These are phyloP conservation scores for Sporothrix brasiliensis DNA, from an alignment of 2,329 filamentous ascomycete species.

Conservation along the genomic window DNA sequence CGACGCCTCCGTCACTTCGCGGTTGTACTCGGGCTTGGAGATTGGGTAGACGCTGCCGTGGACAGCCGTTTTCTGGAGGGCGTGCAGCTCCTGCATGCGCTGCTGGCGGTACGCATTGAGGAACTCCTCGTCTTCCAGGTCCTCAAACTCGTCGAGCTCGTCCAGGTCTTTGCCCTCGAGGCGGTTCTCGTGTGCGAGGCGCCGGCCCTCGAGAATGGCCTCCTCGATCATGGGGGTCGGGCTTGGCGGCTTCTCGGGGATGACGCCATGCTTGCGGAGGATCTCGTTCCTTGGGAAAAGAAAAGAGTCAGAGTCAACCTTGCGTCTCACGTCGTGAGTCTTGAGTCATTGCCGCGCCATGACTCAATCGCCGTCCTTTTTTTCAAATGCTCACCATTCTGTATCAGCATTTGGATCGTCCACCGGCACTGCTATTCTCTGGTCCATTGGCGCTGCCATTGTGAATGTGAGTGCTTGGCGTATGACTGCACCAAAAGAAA, in stretches of 20 bases:
- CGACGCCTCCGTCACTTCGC: constrained; percentile 90
- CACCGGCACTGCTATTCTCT: constrained; percentile 77
- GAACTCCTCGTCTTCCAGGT: constrained; percentile 92
- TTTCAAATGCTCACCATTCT: constrained; percentile 72
- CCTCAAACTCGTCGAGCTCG: constrained; percentile 90
- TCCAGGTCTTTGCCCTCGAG: constrained; percentile 93
- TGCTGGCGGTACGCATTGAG: constrained; percentile 85
- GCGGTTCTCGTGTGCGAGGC: constrained; percentile 86
- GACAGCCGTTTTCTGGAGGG: constrained; percentile 72
- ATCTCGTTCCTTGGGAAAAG: constrained; percentile 83
- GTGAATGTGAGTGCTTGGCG: constrained; percentile 20
- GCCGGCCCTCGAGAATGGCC: constrained; percentile 79
- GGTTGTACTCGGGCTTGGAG: constrained; percentile 89
- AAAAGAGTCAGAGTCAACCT: background rate
- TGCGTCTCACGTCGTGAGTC: constrained; percentile 5
- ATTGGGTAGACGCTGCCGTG: constrained; percentile 92
- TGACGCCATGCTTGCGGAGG: constrained; percentile 91
- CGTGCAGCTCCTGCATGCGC: constrained; percentile 79
- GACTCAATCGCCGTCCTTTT: background rate
- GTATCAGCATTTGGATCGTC: constrained; percentile 96
- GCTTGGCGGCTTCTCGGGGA: constrained; percentile 95
- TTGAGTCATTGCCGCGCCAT: background rate
- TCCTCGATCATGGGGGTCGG: constrained; percentile 96
- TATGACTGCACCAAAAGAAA: background rate
- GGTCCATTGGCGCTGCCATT: constrained; percentile 66